A percentile compares a stretch with the other conserved stretches of the same genome.
Conservation (phyloP, 139 green algal genomes). For the Chlamydomonas sp. region DNA sequence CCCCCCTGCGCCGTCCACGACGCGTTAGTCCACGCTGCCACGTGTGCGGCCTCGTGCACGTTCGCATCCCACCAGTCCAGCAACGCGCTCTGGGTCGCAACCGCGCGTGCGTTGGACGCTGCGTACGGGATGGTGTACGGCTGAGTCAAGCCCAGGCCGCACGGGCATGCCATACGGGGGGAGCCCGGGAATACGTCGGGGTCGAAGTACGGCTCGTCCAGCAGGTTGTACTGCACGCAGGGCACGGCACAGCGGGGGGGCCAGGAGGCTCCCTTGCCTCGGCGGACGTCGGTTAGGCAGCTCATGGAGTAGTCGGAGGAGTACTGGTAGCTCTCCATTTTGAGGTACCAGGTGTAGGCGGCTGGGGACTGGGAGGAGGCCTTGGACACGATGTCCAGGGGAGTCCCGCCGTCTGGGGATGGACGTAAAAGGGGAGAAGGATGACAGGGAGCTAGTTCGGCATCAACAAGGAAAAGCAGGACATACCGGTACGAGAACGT, state of each 20-base stretch:
- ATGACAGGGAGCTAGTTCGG: too few species aligned
- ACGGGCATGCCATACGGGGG: background rate
- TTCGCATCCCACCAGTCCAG: background rate
- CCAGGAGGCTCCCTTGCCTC: background rate
- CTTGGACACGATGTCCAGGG: too few species aligned
- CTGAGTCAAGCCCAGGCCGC: background rate
- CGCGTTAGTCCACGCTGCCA: background rate
- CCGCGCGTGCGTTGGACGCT: background rate
- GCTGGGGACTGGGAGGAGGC: too few species aligned
- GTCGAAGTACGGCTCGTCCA: slow-evolving; percentile 12
- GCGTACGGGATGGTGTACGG: background rate
- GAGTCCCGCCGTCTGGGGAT: too few species aligned
- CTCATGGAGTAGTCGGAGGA: background rate
- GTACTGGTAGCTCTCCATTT: background rate
- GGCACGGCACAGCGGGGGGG: slow-evolving; percentile 8
- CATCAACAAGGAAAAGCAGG: too few species aligned
- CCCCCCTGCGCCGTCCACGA: background rate
- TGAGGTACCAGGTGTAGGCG: too few species aligned
- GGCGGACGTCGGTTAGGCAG: background rate
- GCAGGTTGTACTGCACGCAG: slow-evolving; percentile 16
- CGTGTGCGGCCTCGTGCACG: background rate
- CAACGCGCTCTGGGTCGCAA: background rate
- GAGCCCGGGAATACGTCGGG: background rate
- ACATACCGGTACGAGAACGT: too few species aligned
- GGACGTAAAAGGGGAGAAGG: too few species aligned